These are phyloP conservation scores for Penicillium aurantiogriseum DNA, from an alignment of 2,329 filamentous ascomycete genomes.

Conservation along the genomic window DNA sequence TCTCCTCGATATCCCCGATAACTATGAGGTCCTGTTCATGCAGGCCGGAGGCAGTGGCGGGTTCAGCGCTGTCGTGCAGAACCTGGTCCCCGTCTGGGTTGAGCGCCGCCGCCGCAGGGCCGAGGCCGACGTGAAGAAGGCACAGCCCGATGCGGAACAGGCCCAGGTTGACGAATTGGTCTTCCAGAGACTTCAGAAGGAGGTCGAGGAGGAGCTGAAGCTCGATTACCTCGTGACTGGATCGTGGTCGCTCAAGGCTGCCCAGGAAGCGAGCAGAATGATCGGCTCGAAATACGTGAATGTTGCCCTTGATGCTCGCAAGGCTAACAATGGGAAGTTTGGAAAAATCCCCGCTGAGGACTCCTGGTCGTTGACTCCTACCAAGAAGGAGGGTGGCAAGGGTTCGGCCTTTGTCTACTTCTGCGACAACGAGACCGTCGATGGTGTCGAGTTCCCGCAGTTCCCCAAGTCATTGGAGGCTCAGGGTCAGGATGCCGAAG, in stretches of 20 bases:
- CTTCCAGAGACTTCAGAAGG: conserved; percentile 60
- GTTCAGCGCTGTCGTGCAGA: conserved; percentile 81
- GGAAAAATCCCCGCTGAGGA: conserved; percentile 76
- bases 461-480: conserved; percentile 65
- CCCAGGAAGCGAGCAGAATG: conserved; percentile 75
- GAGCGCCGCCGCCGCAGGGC: conserved; percentile 63
- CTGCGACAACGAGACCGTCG: conserved; percentile 78
- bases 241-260: conserved; percentile 85
- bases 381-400: conserved; percentile 54
- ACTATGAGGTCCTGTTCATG: conserved; percentile 76
- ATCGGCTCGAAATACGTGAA: conserved; percentile 76
- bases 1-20: conserved; percentile 77
- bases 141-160: conserved; percentile 45
- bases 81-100: conserved; percentile 81
- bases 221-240: conserved; percentile 90
- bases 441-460: conserved; percentile 82
- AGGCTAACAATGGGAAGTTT: conserved; percentile 74
- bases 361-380: conserved; percentile 68
- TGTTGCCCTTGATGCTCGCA: conserved; percentile 65
- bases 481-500: conserved; percentile 56
- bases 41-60: conserved; percentile 76
- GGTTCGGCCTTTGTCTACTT: conserved; percentile 73
- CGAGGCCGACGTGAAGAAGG: conserved; percentile 52
- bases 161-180: conserved; percentile 56
- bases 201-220: conserved; percentile 69